Evolutionary conservation across 164 flowering plant species (phyloP).

Genomic region (Magnolia changhungtana): DNA sequence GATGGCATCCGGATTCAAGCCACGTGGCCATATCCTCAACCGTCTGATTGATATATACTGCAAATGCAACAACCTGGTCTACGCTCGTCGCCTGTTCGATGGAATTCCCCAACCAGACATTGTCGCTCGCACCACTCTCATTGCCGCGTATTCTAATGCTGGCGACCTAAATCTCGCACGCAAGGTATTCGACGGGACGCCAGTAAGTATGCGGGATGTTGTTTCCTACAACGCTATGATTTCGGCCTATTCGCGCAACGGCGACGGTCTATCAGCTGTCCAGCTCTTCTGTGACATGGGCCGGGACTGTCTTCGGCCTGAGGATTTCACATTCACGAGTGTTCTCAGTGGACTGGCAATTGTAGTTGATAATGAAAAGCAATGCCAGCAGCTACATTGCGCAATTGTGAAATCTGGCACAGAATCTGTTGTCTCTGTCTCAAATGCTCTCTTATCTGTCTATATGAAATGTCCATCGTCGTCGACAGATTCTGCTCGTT

Average conservation of each 20-base stretch:
- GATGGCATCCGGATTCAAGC: constrained; percentile 54
- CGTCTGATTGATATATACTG: constrained; percentile 60
- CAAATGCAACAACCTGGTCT: constrained; percentile 33
- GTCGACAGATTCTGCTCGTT: constrained; percentile 41
- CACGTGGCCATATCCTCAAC: constrained; percentile 53
- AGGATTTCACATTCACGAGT: constrained; percentile 51
- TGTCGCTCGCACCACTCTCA: constrained; percentile 59
- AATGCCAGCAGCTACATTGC: constrained; percentile 57
- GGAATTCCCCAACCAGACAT: constrained; percentile 57
- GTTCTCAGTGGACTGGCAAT: constrained; percentile 42
- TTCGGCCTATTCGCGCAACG: constrained; percentile 47
- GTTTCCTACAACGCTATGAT: constrained; percentile 73
- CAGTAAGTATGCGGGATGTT: constrained; percentile 47
- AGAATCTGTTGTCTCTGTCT: constrained; percentile 39
- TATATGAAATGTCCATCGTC: constrained; percentile 55
- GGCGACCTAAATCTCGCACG: constrained; percentile 35
- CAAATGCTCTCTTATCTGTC: constrained; percentile 59
- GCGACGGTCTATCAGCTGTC: constrained; percentile 52
- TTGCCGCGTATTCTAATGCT: constrained; percentile 48
- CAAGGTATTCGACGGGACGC: constrained; percentile 40
- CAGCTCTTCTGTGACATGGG: constrained; percentile 47
- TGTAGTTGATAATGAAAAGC: constrained; percentile 35
- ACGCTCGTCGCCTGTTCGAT: constrained; percentile 58
- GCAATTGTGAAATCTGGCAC: constrained; percentile 53
- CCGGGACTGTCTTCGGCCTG: constrained; percentile 36